A percentile compares a stretch with the other conserved stretches of the same genome.
Evolutionary conservation across 345 rosid species (phyloP).

Genomic region (Litchi chinensis): DNA sequence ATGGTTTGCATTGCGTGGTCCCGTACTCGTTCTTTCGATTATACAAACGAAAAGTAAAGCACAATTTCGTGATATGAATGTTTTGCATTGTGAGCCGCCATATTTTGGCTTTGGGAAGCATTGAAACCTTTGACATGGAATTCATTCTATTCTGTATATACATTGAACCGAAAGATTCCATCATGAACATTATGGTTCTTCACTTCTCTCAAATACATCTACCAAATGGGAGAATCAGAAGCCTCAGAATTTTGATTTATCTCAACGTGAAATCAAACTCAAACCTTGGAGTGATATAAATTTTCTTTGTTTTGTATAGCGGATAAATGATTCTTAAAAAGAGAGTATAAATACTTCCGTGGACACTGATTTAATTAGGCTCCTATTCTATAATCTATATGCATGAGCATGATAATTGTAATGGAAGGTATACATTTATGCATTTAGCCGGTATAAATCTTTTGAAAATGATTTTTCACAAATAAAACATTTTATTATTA

Average conservation of each 20-base stretch:
- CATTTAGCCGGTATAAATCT: too few relatives aligned
- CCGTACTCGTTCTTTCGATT: not conserved
- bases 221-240: not conserved
- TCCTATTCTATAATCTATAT: conserved; percentile 53
- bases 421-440: too few relatives aligned
- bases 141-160: too few relatives aligned
- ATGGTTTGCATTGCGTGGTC: not conserved
- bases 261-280: conserved; percentile 43
- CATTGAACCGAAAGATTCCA: too few relatives aligned
- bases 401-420: conserved; percentile 38
- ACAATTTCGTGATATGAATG: too few relatives aligned
- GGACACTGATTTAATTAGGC: not conserved
- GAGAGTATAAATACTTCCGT: not conserved
- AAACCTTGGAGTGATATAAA: conserved; percentile 39
- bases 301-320: not conserved
- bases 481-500: too few relatives aligned
- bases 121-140: too few relatives aligned
- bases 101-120: too few relatives aligned
- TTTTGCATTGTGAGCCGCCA: too few relatives aligned
- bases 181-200: not conserved
- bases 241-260: not conserved
- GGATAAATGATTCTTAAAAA: not conserved
- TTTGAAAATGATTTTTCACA: too few relatives aligned
- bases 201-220: not conserved
- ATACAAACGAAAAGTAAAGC: not conserved